A percentile compares a stretch with the other conserved stretches of the same genome.
phyloP scores from a whole-genome alignment of 2,329 filamentous ascomycete genomes.

The Canariomyces notabilis region DNA sequence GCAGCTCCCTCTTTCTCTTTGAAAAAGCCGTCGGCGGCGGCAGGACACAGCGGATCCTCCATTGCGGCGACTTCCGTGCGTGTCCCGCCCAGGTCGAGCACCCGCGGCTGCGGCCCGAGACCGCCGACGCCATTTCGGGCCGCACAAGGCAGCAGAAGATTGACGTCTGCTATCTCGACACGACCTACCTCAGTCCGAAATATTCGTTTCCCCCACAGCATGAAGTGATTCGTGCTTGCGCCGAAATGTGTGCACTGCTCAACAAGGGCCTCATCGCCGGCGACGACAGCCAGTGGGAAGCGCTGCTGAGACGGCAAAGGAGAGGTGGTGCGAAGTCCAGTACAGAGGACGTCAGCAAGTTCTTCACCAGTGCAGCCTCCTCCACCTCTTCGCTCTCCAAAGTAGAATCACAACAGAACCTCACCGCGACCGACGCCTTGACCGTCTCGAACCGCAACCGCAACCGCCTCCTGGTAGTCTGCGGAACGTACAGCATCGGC shows the following conservation, averaged over 20 bases:
- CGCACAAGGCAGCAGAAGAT: constrained; percentile 77
- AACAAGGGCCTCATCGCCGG: constrained; percentile 32
- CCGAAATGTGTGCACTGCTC: constrained; percentile 68
- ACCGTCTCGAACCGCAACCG: constrained; percentile 29
- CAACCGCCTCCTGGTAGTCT: constrained; percentile 79
- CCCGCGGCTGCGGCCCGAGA: constrained; percentile 71
- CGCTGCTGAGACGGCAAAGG: constrained; percentile 32
- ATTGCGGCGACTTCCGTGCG: constrained; percentile 94
- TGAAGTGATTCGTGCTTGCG: constrained; percentile 81
- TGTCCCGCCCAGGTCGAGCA: constrained; percentile 80
- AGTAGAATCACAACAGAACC: constrained; percentile 20
- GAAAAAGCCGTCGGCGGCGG: constrained; percentile 66
- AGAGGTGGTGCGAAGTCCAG: constrained; percentile 29
- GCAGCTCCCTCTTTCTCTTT: constrained; percentile 89
- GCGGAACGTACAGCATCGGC: constrained; percentile 95
- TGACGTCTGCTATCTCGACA: constrained; percentile 94
- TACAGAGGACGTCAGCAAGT: constrained; percentile 46
- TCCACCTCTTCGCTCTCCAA: constrained; percentile 6
- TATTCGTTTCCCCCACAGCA: constrained; percentile 90
- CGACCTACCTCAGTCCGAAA: constrained; percentile 91
- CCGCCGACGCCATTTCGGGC: constrained; percentile 64
- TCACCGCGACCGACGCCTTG: constrained; percentile 21
- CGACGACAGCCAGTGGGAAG: constrained; percentile 44
- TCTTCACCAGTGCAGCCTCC: constrained; percentile 35
- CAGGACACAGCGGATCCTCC: constrained; percentile 72